Evolutionary conservation across 2,329 filamentous ascomycete genomes (phyloP).

Genomic region (Fusarium sp.): DNA sequence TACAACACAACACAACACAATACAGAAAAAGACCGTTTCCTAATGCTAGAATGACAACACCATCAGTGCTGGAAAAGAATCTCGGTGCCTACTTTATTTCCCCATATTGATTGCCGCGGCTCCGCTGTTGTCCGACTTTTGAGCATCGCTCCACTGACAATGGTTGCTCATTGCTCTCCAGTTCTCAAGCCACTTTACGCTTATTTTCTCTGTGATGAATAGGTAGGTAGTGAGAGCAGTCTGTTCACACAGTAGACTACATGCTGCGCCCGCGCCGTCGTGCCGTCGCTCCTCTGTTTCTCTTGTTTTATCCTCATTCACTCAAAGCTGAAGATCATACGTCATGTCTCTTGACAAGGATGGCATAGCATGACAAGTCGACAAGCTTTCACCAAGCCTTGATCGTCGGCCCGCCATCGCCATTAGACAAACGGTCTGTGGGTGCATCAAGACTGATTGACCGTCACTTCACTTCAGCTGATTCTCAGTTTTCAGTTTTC

Average conservation of each 20-base stretch:
- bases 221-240: neutral
- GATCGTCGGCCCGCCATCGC: slow-evolving; percentile 15
- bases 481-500: neutral
- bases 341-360: slow-evolving; percentile 26
- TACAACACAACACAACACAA: neutral
- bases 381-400: slow-evolving; percentile 28
- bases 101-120: slow-evolving; percentile 16
- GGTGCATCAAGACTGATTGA: neutral
- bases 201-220: neutral
- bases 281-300: slow-evolving; percentile 20
- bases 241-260: neutral
- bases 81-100: slow-evolving; percentile 26
- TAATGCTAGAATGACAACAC: slow-evolving; percentile 6
- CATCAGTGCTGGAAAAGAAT: neutral
- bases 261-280: slow-evolving; percentile 9
- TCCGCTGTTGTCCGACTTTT: slow-evolving; percentile 7
- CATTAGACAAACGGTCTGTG: neutral
- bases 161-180: neutral
- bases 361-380: neutral
- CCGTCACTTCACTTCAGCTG: neutral
- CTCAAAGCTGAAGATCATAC: slow-evolving; percentile 6
- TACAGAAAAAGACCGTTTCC: neutral
- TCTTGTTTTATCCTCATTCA: slow-evolving; percentile 1
- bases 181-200: slow-evolving; percentile 10
- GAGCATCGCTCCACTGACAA: neutral